Conservation (phyloP, 2,329 filamentous ascomycete species). For the Allantophomopsis cytisporea region DNA sequence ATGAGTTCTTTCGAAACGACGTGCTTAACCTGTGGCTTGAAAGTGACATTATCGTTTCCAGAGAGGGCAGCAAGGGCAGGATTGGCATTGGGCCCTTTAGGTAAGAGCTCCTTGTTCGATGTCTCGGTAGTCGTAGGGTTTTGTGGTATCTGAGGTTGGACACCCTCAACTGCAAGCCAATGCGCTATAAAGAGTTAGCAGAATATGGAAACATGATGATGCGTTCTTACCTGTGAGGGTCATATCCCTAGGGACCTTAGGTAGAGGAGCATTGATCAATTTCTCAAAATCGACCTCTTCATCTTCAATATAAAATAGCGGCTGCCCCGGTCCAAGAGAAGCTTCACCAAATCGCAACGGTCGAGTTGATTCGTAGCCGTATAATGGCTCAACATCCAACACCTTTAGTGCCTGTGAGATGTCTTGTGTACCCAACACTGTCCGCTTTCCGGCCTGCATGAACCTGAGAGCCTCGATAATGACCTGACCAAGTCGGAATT, state of each 20-base stretch:
- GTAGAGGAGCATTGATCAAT: slow-evolving; percentile 88
- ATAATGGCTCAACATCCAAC: slow-evolving; percentile 86
- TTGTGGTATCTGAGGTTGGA: slow-evolving; percentile 91
- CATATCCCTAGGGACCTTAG: slow-evolving; percentile 87
- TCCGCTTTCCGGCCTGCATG: slow-evolving; percentile 85
- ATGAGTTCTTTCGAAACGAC: slow-evolving; percentile 92
- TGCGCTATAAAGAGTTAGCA: slow-evolving; percentile 47
- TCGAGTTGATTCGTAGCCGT: slow-evolving; percentile 88
- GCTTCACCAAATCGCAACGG: slow-evolving; percentile 88
- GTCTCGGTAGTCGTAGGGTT: slow-evolving; percentile 84
- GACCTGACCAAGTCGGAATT: slow-evolving; percentile 88
- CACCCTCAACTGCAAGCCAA: slow-evolving; percentile 95
- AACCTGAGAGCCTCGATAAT: slow-evolving; percentile 89
- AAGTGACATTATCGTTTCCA: slow-evolving; percentile 68
- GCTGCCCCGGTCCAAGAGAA: slow-evolving; percentile 83
- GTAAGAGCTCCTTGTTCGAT: slow-evolving; percentile 69
- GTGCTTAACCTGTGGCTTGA: slow-evolving; percentile 90
- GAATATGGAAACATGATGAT: background rate
- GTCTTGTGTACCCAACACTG: slow-evolving; percentile 78
- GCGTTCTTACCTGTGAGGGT: slow-evolving; percentile 64
- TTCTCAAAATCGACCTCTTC: slow-evolving; percentile 99
- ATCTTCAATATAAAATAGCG: slow-evolving; percentile 93
- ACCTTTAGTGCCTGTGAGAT: slow-evolving; percentile 74
- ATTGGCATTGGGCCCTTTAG: slow-evolving; percentile 83
- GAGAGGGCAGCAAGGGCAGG: slow-evolving; percentile 71